A percentile compares a stretch with the other conserved stretches of the same genome.
These are phyloP conservation scores for Trichophyton equinum DNA, from an alignment of 2,329 filamentous ascomycete species.

Conservation along the genomic window DNA sequence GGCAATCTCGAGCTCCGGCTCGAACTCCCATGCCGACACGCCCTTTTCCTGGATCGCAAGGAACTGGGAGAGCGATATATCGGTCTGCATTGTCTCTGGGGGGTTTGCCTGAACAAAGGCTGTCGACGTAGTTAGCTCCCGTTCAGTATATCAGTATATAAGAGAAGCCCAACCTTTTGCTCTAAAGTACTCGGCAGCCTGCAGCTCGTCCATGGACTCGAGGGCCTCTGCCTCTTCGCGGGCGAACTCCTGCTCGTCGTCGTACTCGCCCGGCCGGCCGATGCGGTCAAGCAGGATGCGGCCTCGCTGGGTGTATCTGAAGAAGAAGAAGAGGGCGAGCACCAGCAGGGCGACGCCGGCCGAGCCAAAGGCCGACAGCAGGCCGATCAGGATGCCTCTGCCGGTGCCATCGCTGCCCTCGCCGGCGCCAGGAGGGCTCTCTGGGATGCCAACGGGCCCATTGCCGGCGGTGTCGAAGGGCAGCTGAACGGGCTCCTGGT, in stretches of 20 bases:
- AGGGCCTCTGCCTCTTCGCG: slow-evolving; percentile 91
- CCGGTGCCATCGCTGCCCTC: slow-evolving; percentile 41
- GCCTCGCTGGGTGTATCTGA: slow-evolving; percentile 76
- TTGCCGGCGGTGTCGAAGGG: background rate
- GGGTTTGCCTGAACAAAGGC: slow-evolving; percentile 91
- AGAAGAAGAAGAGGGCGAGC: slow-evolving; percentile 78
- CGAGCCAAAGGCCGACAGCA: slow-evolving; percentile 87
- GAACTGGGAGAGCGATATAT: slow-evolving; percentile 95
- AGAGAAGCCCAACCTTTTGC: slow-evolving; percentile 62
- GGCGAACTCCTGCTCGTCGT: slow-evolving; percentile 90
- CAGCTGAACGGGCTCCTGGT: background rate
- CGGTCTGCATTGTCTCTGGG: slow-evolving; percentile 86
- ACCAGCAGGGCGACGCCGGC: slow-evolving; percentile 71
- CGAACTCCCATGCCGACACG: slow-evolving; percentile 99
- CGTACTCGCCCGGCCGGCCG: slow-evolving; percentile 86
- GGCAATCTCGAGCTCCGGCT: slow-evolving; percentile 95
- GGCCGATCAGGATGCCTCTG: slow-evolving; percentile 81
- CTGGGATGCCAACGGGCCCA: background rate
- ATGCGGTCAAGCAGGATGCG: slow-evolving; percentile 89
- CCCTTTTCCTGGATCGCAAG: slow-evolving; percentile 98
- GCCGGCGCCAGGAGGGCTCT: slow-evolving; percentile 15
- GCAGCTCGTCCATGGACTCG: slow-evolving; percentile 89
- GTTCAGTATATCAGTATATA: background rate
- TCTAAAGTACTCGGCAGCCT: slow-evolving; percentile 77
- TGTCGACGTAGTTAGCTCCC: slow-evolving; percentile 29